Evolutionary conservation across 2,329 filamentous ascomycete genomes (phyloP).

Genomic region (Aspergillus luchuensis): DNA sequence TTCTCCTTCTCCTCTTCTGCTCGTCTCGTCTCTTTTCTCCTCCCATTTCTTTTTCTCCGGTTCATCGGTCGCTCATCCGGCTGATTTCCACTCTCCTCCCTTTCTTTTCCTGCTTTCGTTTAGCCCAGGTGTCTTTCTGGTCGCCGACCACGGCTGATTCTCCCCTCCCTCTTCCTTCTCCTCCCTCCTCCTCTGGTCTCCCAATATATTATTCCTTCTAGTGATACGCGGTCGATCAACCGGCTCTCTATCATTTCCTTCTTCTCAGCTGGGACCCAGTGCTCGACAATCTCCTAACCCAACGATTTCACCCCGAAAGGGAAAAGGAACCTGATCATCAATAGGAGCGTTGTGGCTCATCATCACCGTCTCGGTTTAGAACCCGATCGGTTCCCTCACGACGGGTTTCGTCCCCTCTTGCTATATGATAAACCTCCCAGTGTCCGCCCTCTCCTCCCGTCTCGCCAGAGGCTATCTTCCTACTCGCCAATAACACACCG

Average conservation of each 20-base stretch:
- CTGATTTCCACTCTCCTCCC: background rate
- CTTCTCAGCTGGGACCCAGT: background rate
- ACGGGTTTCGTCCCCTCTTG: background rate
- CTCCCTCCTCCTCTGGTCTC: background rate
- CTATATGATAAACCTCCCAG: slow-evolving; percentile 2
- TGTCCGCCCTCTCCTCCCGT: background rate
- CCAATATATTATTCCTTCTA: slow-evolving; percentile 1
- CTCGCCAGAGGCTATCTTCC: background rate
- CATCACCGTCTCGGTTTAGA: background rate
- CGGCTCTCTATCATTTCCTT: background rate
- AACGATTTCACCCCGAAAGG: background rate
- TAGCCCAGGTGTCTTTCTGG: background rate
- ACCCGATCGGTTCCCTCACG: background rate
- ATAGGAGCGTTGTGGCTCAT: background rate
- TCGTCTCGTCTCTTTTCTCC: background rate
- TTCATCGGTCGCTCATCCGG: background rate
- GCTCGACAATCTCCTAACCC: background rate
- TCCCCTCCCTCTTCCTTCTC: background rate
- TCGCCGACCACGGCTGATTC: background rate
- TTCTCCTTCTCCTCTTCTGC: background rate
- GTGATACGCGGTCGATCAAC: background rate
- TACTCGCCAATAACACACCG: background rate
- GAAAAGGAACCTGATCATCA: background rate
- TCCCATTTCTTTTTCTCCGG: background rate
- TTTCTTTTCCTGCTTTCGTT: background rate